Conservation (phyloP, 2,329 filamentous ascomycete genomes). For the Coniochaeta pulveracea region DNA sequence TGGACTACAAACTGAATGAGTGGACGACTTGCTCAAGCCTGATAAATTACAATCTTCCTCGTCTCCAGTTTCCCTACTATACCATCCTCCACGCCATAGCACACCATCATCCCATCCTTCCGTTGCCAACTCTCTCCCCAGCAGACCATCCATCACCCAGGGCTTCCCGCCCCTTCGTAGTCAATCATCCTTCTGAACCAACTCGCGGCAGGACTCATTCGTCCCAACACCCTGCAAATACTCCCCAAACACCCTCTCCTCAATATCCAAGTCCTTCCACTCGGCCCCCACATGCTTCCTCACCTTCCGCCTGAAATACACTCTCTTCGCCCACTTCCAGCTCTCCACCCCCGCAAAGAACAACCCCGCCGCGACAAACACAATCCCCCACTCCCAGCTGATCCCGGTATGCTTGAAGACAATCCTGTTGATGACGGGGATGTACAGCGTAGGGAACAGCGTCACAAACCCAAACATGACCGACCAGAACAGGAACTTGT, state of each 20-base stretch:
- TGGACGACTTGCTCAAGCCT: no score
- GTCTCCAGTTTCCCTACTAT: no score
- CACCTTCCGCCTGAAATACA: conserved; percentile 17
- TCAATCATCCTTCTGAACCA: conserved; percentile 11
- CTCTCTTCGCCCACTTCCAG: conserved; percentile 57
- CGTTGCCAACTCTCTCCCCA: no score
- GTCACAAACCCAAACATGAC: conserved; percentile 48
- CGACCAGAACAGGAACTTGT: conserved; percentile 56
- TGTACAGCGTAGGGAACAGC: conserved; percentile 54
- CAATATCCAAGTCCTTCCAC: conserved; percentile 26
- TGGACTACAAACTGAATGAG: no score
- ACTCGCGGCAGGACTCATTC: not conserved
- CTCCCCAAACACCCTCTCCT: conserved; percentile 27
- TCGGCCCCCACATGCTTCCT: conserved; percentile 4
- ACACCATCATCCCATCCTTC: no score
- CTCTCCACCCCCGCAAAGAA: conserved; percentile 54
- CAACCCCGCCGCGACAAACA: conserved; percentile 42
- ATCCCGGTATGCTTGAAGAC: conserved; percentile 63
- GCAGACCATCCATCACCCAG: conserved; percentile 1
- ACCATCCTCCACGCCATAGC: no score
- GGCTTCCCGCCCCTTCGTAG: conserved; percentile 14
- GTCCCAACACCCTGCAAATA: conserved; percentile 15
- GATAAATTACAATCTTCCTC: no score
- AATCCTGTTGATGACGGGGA: conserved; percentile 51
- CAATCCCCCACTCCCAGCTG: conserved; percentile 62